A percentile compares a stretch with the other conserved stretches of the same genome.
Conservation (phyloP, 2,329 filamentous ascomycete genomes). For the Alternaria postmessia region DNA sequence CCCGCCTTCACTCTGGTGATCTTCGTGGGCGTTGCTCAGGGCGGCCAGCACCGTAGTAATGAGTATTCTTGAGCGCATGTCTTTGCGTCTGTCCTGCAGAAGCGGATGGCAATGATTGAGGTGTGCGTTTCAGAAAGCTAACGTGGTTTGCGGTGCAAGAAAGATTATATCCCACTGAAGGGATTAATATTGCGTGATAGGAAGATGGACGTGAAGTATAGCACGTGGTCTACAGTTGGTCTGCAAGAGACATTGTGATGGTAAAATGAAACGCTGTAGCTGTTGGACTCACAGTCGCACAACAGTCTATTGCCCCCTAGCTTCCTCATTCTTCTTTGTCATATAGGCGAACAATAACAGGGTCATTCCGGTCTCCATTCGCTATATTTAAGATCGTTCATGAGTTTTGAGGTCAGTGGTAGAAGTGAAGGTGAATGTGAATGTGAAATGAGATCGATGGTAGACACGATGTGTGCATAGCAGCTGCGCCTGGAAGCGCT, state of each 20-base stretch:
- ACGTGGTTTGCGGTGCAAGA: background rate
- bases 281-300: background rate
- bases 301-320: background rate
- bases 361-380: background rate
- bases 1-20: background rate
- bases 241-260: background rate
- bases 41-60: conserved; percentile 18
- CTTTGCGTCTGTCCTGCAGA: background rate
- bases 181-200: background rate
- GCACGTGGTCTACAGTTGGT: background rate
- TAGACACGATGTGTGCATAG: background rate
- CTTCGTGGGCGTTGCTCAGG: conserved; percentile 11
- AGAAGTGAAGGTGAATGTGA: conserved; percentile 4
- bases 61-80: conserved; percentile 5
- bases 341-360: conserved; percentile 12
- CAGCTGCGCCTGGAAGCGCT: background rate
- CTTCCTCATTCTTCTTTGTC: background rate
- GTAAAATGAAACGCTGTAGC: background rate
- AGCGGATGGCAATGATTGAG: background rate
- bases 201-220: background rate
- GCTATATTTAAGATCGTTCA: background rate
- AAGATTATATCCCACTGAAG: background rate
- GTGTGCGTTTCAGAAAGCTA: background rate
- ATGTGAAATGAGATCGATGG: background rate
- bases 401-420: background rate